Evolutionary conservation across 768 basidiomycete species (phyloP).

Genomic region (Collybia nuda): DNA sequence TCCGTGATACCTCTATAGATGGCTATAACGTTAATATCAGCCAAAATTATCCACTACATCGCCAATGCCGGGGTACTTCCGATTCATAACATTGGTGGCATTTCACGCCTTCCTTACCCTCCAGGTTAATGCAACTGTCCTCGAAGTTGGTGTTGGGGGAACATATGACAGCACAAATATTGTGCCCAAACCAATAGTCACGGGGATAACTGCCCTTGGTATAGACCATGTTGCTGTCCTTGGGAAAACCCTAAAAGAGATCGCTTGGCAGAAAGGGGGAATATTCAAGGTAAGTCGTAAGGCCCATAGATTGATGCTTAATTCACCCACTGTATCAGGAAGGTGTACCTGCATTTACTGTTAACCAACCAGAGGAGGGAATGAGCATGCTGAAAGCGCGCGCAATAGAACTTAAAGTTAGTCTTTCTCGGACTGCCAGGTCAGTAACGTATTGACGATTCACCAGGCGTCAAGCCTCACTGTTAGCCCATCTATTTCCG

Average conservation of each 20-base stretch:
- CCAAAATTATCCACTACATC: slow-evolving; percentile 51
- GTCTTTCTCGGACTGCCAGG: neutral
- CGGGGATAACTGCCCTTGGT: slow-evolving; percentile 88
- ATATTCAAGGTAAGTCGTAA: slow-evolving; percentile 77
- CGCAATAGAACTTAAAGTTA: slow-evolving; percentile 67
- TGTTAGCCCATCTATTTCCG: slow-evolving; percentile 53
- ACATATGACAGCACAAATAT: slow-evolving; percentile 94
- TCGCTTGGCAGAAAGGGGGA: slow-evolving; percentile 94
- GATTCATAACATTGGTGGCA: slow-evolving; percentile 89
- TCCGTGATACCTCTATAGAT: no score
- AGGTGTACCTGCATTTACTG: slow-evolving; percentile 83
- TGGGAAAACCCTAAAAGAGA: slow-evolving; percentile 85
- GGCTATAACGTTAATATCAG: slow-evolving; percentile 24
- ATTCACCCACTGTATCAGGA: slow-evolving; percentile 37
- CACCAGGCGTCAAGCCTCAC: slow-evolving; percentile 67
- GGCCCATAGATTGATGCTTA: neutral
- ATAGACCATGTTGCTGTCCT: slow-evolving; percentile 89
- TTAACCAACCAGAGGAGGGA: slow-evolving; percentile 71
- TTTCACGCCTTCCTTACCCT: slow-evolving; percentile 85
- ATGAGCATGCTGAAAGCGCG: slow-evolving; percentile 65
- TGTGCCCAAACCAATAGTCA: slow-evolving; percentile 86
- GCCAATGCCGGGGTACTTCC: slow-evolving; percentile 89
- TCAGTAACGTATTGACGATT: neutral
- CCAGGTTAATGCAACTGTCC: slow-evolving; percentile 85
- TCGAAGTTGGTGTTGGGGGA: slow-evolving; percentile 97